Evolutionary conservation across 176 grass and related monocot genomes (phyloP).

Genomic region (Aegilops longissima): DNA sequence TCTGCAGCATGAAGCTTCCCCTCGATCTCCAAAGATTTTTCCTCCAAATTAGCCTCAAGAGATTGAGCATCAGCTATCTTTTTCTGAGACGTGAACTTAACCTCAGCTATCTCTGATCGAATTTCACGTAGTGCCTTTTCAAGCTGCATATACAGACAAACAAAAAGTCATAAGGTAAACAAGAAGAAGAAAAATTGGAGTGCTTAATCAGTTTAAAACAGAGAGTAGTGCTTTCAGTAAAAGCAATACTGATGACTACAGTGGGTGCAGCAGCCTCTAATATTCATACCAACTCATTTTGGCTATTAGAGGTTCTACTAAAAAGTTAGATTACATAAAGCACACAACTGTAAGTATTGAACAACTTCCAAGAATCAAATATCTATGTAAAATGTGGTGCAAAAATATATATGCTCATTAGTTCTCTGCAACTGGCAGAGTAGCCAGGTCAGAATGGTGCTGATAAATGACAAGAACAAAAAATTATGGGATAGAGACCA

Average conservation of each 20-base stretch:
- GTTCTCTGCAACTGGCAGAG: neutral
- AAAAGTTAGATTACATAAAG: constrained; percentile 11
- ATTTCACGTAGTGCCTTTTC: constrained; percentile 83
- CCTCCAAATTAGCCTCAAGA: constrained; percentile 78
- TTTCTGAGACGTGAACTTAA: constrained; percentile 80
- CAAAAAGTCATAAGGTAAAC: constrained; percentile 22
- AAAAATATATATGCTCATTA: neutral
- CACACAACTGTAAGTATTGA: neutral
- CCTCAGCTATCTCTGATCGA: constrained; percentile 72
- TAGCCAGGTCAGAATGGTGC: neutral
- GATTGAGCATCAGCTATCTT: constrained; percentile 75
- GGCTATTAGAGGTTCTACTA: neutral
- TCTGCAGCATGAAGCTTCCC: constrained; percentile 82
- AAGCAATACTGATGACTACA: neutral
- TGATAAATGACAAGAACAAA: constrained; percentile 5
- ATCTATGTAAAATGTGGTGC: neutral
- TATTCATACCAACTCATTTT: neutral
- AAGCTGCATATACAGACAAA: constrained; percentile 57
- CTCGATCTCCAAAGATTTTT: constrained; percentile 84
- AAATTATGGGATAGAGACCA: constrained; percentile 11
- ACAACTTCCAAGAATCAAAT: neutral
- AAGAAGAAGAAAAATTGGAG: neutral
- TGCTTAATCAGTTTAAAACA: neutral
- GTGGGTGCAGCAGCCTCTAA: neutral
- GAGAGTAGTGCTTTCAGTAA: neutral